Evolutionary conservation across 345 rosid genomes (phyloP), one percentile per base, ranked within the genome.

Genomic region (Salix udensis): DNA sequence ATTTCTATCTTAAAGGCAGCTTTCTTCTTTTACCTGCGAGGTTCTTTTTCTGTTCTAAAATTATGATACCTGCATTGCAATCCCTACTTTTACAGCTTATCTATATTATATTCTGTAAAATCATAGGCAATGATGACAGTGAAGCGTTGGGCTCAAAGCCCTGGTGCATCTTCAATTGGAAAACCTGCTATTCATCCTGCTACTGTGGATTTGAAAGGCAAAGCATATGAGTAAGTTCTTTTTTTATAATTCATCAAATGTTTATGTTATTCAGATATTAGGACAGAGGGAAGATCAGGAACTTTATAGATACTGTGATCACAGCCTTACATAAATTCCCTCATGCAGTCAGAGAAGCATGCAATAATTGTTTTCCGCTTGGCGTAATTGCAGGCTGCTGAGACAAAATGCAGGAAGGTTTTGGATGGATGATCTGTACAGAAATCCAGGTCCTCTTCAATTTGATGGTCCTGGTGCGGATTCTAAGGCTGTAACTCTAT

Each of bases 391-490:
- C 89, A 96, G 99, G 83, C 84, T 96, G 73, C 85, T 94, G 85
- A 89, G 92, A 76, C 92, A 86, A 65, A 92, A 91, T 73, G 90
- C 97, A 46, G 62, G 82, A 16, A 92, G 81, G 68, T 96, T 96
- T 87, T 87, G 91, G 87, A 72, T 88, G 89, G 98, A 96, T 44
- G 99, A 93, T 68, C 73, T 91, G 42, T 96, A 96, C 87, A 93
- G 99, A 87, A 96, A 96, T 84, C 98, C 99, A 28, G 98, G 97
- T 74, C 98, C 98, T 5, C 90, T 96, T 77, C 99, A 96, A 76
- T 96, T 85, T 72, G 97, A 94, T 71, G 99, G 98, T 77, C 98
- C 97, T 15, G 99, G 99, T 78, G 90, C 94, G 48, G 99, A 96
- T 83, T 88, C 97, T 53, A 94, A 88, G 89, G 89, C 97, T 60